Base-by-base conservation (phyloP, 2,329 filamentous ascomycete species). In the Teratosphaeria nubilosa region DNA sequence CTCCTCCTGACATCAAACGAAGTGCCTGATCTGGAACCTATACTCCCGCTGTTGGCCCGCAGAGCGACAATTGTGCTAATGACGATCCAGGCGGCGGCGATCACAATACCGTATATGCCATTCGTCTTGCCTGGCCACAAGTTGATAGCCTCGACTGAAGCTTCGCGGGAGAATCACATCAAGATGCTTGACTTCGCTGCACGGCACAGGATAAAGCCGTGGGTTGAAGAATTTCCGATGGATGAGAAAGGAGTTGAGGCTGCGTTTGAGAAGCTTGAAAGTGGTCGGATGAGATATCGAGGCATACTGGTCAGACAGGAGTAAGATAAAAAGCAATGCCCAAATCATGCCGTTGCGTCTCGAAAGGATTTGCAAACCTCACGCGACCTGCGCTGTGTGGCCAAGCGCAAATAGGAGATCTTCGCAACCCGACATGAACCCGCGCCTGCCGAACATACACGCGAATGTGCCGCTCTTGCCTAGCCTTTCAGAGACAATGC, bases 101-200 rank as follows among this genome's bases (percentile, higher is more conserved):
- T 72, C 5, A 51, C 58, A n/a, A 57, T 72, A 1, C 69, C 70
- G 1, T 71, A 70, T 48, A 69, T 72, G 67, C 63, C 65, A 4
- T 71, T 72, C 57, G 61, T 72, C 7, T 63, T 72, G 5, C 69
- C 69, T 5, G 70, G 69, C 5, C 70, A 71, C 53, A 60, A 55
- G 11, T 57, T 72, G 37, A 69, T 70, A 31, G 67, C 69, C 0
- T 70, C 67, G 1, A 72, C 70, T 0, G 69, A 71, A 57, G 68
- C 68, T 1, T 67, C 65, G 5, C 58, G 63, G 13, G 62, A 67
- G 59, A 70, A 69, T 53, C 68, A 71, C 45, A 55, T 67, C 34
- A 63, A 73, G 27, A 79, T 78, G 77, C 66, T 78, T 11, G 69
- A 73, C 10, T 78, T 78, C 60, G 74, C 74, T 1, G 73, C 72